These are phyloP conservation scores for Lizonia empirigonia DNA, from an alignment of 2,329 filamentous ascomycete species.

Conservation along the genomic window DNA sequence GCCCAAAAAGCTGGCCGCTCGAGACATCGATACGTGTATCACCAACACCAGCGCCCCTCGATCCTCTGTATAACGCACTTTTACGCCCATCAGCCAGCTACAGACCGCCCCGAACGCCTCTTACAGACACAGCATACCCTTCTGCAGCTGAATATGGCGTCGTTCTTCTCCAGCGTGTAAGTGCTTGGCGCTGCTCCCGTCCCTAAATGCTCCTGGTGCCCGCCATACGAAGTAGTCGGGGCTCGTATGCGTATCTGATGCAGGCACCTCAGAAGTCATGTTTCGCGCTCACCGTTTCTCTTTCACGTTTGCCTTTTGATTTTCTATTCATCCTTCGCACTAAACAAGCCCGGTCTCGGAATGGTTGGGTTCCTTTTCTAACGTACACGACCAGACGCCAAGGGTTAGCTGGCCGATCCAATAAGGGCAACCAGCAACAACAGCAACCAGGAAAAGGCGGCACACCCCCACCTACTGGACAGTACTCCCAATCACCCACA, in stretches of 20 bases:
- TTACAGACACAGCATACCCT: slow-evolving; percentile 13
- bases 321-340: background rate
- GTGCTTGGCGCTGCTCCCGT: slow-evolving; percentile 45
- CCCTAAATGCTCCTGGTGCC: slow-evolving; percentile 33
- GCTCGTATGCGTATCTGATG: slow-evolving; percentile 38
- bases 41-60: slow-evolving; percentile 33
- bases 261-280: slow-evolving; percentile 31
- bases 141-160: slow-evolving; percentile 41
- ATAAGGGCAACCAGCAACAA: slow-evolving; percentile 45
- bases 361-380: slow-evolving; percentile 26
- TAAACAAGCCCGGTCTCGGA: slow-evolving; percentile 10
- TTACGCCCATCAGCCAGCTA: slow-evolving; percentile 16
- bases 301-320: slow-evolving; percentile 20
- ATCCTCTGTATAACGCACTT: slow-evolving; percentile 31
- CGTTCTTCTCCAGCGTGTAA: slow-evolving; percentile 52
- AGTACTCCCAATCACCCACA: slow-evolving; percentile 44
- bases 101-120: slow-evolving; percentile 7
- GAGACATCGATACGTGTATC: slow-evolving; percentile 36
- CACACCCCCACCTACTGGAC: slow-evolving; percentile 45
- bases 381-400: slow-evolving; percentile 45
- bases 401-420: slow-evolving; percentile 52
- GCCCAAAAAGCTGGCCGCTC: slow-evolving; percentile 33
- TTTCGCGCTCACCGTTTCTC: slow-evolving; percentile 28
- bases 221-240: slow-evolving; percentile 24
- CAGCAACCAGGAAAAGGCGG: slow-evolving; percentile 43